Percentiles rank a stretch among this genome's conserved stretches.
Conservation (phyloP, 306 rosid species). For the Begonia masoniana region DNA sequence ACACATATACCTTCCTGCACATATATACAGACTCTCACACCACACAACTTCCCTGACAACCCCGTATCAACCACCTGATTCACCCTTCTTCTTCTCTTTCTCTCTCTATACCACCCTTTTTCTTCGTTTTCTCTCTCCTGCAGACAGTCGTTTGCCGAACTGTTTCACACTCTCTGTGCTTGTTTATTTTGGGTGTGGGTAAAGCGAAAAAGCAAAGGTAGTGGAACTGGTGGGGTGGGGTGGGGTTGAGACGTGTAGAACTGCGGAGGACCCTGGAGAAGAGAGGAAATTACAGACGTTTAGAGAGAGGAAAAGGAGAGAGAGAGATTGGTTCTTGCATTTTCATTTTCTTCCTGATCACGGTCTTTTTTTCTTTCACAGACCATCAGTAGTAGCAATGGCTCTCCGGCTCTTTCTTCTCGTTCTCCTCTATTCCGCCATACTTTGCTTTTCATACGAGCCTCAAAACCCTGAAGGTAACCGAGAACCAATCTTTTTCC, state of each 20-base stretch:
- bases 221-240: slow-evolving; percentile 6
- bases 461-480: slow-evolving; percentile 95
- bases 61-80: slow-evolving; percentile 20
- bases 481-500: not conserved
- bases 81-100: slow-evolving; percentile 1
- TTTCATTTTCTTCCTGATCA: slow-evolving; percentile 6
- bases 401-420: slow-evolving; percentile 9
- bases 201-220: slow-evolving; percentile 15
- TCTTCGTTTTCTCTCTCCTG: slow-evolving; percentile 1
- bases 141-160: no score
- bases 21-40: slow-evolving; percentile 13
- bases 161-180: not conserved
- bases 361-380: slow-evolving; percentile 2
- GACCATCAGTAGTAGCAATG: slow-evolving; percentile 19
- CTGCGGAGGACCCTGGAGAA: slow-evolving; percentile 1
- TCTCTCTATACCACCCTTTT: slow-evolving; percentile 1
- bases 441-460: slow-evolving; percentile 38
- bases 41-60: slow-evolving; percentile 19
- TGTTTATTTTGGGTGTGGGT: slow-evolving; percentile 11
- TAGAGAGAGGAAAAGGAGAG: slow-evolving; percentile 7
- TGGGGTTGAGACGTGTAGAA: slow-evolving; percentile 8
- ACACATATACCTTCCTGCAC: slow-evolving; percentile 9
- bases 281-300: not conserved
- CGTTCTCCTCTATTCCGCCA: slow-evolving; percentile 7
- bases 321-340: not conserved